A percentile compares a stretch with the other conserved stretches of the same genome.
Evolutionary conservation across 2,329 filamentous ascomycete genomes (phyloP).

Genomic region (Fusarium nurragi): DNA sequence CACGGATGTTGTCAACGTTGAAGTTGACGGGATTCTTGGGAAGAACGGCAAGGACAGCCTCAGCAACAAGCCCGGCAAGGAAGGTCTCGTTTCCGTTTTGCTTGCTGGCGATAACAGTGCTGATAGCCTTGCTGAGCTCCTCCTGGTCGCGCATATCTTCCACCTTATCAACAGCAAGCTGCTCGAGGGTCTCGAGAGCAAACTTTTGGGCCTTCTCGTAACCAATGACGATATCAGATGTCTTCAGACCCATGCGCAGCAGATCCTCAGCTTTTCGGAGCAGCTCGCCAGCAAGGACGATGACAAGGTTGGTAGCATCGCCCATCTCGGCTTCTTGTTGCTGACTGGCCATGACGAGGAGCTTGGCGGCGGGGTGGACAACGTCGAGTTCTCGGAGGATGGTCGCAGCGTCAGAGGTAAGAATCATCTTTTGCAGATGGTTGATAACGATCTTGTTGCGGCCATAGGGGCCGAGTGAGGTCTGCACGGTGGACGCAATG

Average conservation of each 20-base stretch:
- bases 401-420: constrained; percentile 96
- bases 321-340: constrained; percentile 99
- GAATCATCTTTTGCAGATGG: constrained; percentile 99
- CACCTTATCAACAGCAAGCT: constrained; percentile 90
- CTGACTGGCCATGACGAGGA: constrained; percentile 98
- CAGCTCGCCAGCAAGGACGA: constrained; percentile 92
- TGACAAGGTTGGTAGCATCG: constrained; percentile 97
- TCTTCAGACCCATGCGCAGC: constrained; percentile 95
- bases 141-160: constrained; percentile 81
- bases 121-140: constrained; percentile 93
- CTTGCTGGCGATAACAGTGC: constrained; percentile 95
- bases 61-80: constrained; percentile 85
- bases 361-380: constrained; percentile 96
- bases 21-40: constrained; percentile 96
- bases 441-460: constrained; percentile 99
- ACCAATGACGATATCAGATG: constrained; percentile 94
- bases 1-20: constrained; percentile 98
- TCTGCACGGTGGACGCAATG: constrained; percentile 95
- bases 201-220: constrained; percentile 95
- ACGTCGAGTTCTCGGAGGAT: constrained; percentile 98
- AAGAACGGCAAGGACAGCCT: constrained; percentile 84
- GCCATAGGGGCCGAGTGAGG: constrained; percentile 94
- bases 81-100: constrained; percentile 93
- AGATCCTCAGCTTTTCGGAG: constrained; percentile 97
- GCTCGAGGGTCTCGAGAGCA: constrained; percentile 85